Evolutionary conservation across 2,329 filamentous ascomycete species (phyloP).

Genomic region (Fusarium sp.): DNA sequence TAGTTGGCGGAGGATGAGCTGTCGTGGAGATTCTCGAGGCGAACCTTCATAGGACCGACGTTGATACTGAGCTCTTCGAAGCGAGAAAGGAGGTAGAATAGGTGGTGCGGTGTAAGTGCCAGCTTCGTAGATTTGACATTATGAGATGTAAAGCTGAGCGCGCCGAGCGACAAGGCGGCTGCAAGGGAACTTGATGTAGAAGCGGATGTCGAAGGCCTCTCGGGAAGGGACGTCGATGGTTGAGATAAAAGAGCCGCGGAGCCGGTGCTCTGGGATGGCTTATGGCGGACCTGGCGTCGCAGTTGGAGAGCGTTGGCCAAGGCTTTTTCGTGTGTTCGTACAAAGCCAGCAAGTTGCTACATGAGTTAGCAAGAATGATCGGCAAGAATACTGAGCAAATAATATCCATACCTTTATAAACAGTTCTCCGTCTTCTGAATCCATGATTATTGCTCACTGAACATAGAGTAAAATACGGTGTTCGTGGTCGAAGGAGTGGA

Average conservation of each 20-base stretch:
- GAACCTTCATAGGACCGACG: constrained; percentile 95
- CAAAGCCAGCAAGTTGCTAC: constrained; percentile 94
- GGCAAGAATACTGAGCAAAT: background rate
- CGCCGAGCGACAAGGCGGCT: constrained; percentile 86
- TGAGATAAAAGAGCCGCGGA: constrained; percentile 67
- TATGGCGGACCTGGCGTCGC: constrained; percentile 80
- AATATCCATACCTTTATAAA: constrained; percentile 80
- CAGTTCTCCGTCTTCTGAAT: constrained; percentile 89
- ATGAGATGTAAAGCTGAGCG: constrained; percentile 86
- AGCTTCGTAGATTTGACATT: constrained; percentile 90
- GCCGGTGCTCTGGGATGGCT: constrained; percentile 73
- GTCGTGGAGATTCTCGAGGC: constrained; percentile 93
- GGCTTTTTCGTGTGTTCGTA: constrained; percentile 96
- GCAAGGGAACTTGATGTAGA: constrained; percentile 82
- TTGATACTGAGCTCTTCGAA: constrained; percentile 93
- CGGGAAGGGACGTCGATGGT: constrained; percentile 66
- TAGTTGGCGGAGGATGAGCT: constrained; percentile 90
- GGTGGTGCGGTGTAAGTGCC: constrained; percentile 92
- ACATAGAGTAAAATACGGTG: constrained; percentile 40
- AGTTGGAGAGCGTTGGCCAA: constrained; percentile 95
- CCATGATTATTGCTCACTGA: constrained; percentile 70
- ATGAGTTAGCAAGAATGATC: constrained; percentile 49
- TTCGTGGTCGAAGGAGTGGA: constrained; percentile 18
- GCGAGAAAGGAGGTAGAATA: constrained; percentile 94
- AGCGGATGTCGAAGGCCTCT: constrained; percentile 73